A percentile compares a stretch with the other conserved stretches of the same genome.
phyloP scores from a whole-genome alignment of 768 basidiomycete species.

The Leccinum variicolor region DNA sequence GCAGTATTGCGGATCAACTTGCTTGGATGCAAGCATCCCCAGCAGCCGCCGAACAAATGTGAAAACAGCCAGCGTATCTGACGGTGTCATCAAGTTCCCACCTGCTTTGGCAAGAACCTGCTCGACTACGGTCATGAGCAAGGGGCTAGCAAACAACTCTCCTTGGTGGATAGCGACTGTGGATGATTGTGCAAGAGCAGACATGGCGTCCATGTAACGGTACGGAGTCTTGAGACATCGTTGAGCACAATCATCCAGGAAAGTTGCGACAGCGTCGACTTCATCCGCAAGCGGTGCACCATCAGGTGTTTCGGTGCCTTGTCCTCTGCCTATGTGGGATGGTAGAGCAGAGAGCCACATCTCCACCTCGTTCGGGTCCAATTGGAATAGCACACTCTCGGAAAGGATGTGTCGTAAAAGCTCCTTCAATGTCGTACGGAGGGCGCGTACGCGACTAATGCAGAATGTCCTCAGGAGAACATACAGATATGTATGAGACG shows the following conservation, averaged over 20 bases:
- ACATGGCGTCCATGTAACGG: slow-evolving; percentile 75
- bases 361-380: slow-evolving; percentile 63
- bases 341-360: slow-evolving; percentile 76
- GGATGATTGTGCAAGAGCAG: slow-evolving; percentile 29
- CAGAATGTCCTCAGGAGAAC: slow-evolving; percentile 68
- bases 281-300: slow-evolving; percentile 53
- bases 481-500: slow-evolving; percentile 63
- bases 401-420: slow-evolving; percentile 68
- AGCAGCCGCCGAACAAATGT: slow-evolving; percentile 64
- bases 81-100: slow-evolving; percentile 50
- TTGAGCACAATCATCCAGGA: slow-evolving; percentile 85
- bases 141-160: slow-evolving; percentile 57
- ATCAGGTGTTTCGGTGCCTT: slow-evolving; percentile 45
- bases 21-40: slow-evolving; percentile 54
- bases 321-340: slow-evolving; percentile 28
- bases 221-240: slow-evolving; percentile 82
- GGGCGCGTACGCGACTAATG: slow-evolving; percentile 45
- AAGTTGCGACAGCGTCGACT: slow-evolving; percentile 51
- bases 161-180: slow-evolving; percentile 7
- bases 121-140: slow-evolving; percentile 78
- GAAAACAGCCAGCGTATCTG: slow-evolving; percentile 60
- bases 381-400: slow-evolving; percentile 76
- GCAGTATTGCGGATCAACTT: slow-evolving; percentile 38
- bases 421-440: slow-evolving; percentile 45
- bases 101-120: slow-evolving; percentile 68